Conservation (phyloP, 805 yeast species). For the Saccharomycodes ludwigii region DNA sequence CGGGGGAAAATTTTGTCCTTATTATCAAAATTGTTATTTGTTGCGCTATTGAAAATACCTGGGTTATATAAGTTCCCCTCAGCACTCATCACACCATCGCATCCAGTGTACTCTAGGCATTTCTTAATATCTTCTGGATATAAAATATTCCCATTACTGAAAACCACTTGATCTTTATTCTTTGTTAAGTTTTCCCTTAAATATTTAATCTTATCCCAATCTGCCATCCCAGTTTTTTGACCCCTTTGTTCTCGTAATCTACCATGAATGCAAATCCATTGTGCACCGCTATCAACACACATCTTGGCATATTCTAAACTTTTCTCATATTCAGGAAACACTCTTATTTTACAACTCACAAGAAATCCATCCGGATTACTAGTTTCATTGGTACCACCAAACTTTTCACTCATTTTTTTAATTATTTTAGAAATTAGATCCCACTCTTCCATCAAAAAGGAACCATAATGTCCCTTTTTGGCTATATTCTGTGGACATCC, state of each 20-base stretch:
- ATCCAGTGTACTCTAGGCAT: slow-evolving; percentile 47
- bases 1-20: slow-evolving; percentile 66
- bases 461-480: slow-evolving; percentile 85
- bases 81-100: slow-evolving; percentile 96
- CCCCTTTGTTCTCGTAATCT: slow-evolving; percentile 97
- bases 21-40: slow-evolving; percentile 21
- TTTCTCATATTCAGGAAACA: slow-evolving; percentile 75
- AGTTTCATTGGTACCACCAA: slow-evolving; percentile 1
- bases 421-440: slow-evolving; percentile 62
- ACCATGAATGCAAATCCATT: slow-evolving; percentile 88
- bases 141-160: slow-evolving; percentile 90
- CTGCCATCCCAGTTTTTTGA: slow-evolving; percentile 88
- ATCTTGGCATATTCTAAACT: slow-evolving; percentile 76
- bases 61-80: slow-evolving; percentile 94
- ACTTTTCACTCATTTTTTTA: slow-evolving; percentile 47
- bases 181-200: slow-evolving; percentile 66
- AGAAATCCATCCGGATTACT: slow-evolving; percentile 56
- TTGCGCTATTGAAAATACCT: slow-evolving; percentile 63
- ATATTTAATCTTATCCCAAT: slow-evolving; percentile 71
- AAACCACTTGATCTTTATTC: slow-evolving; percentile 39
- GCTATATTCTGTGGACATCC: slow-evolving; percentile 99
- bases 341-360: slow-evolving; percentile 91
- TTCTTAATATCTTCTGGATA: slow-evolving; percentile 75
- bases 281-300: slow-evolving; percentile 91
- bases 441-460: slow-evolving; percentile 97